Evolutionary conservation across 1,284 basidiomycete species (phyloP).

Genomic region (Cutaneotrichosporon cavernicola): DNA sequence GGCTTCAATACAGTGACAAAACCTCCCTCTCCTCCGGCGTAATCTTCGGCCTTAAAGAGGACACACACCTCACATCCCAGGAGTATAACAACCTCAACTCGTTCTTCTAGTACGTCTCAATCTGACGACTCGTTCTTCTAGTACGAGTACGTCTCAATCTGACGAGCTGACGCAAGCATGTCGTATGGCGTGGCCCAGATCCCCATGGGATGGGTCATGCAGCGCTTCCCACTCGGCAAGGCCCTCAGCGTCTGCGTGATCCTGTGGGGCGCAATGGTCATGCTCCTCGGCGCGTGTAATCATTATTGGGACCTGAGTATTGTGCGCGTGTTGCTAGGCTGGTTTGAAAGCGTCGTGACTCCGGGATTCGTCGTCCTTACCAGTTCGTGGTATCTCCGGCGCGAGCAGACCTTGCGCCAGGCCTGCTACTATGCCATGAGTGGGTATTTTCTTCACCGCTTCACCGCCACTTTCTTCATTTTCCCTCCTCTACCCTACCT

Average conservation of each 20-base stretch:
- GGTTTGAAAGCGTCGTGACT: conserved; percentile 36
- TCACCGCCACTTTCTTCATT: no score
- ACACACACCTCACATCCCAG: conserved; percentile 25
- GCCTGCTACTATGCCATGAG: conserved; percentile 36
- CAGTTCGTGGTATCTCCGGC: conserved; percentile 37
- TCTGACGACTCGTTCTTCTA: conserved; percentile 24
- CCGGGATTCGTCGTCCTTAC: conserved; percentile 38
- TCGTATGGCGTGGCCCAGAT: conserved; percentile 17
- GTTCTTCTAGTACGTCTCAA: conserved; percentile 24
- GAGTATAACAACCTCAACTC: conserved; percentile 27
- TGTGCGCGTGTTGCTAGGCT: conserved; percentile 35
- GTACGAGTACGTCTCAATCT: conserved; percentile 9
- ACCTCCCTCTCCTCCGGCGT: conserved; percentile 28
- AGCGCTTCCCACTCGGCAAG: conserved; percentile 33
- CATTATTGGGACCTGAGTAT: conserved; percentile 32
- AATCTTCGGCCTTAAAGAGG: conserved; percentile 27
- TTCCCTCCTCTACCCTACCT: not conserved
- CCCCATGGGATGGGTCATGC: conserved; percentile 34
- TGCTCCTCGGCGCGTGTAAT: conserved; percentile 32
- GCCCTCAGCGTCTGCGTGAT: conserved; percentile 25
- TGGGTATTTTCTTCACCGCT: no score
- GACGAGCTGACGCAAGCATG: conserved; percentile 16
- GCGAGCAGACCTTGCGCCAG: conserved; percentile 30
- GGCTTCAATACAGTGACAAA: conserved; percentile 26
- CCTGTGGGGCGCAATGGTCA: conserved; percentile 32